Base-by-base conservation (phyloP, 352 stramenopile species). In the Globisporangium mamillatum region DNA sequence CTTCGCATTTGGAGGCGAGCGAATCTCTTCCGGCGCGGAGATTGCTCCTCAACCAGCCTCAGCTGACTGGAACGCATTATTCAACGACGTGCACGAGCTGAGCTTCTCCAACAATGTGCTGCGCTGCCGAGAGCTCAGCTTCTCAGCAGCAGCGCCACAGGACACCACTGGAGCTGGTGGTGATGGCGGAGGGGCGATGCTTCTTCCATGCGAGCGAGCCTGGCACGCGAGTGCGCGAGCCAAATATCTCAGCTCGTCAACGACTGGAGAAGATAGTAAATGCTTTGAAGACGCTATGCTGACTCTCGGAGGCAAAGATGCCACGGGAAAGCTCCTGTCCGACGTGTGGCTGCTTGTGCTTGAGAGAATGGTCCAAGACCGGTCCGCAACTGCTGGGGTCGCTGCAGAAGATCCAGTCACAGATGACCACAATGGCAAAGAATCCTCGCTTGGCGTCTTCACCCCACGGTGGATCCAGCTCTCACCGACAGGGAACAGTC, bases 1-100 rank as follows among this genome's bases (percentile, higher is more conserved):
- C 3, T 82, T 84, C 44, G 68, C 79, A 0, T 94, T 94, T 70
- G 86, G 86, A 18, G 86, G 86, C 4, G 81, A 92, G 29, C 46
- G 46, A 7, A 34, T 84, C 52, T 6, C 55, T 60, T 46, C 20
- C 53, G 56, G 41, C 8, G 56, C 32, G 38, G 67, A 60, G 53
- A 56, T 48, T 52, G 61, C 9, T 24, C 22, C 34, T 7, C 4
- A 16, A 16, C 8, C 16, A 27, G 60, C 16, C 24, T 41, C 57
- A 29, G 41, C 32, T 22, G 29, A 44, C 46, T 59, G 44, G 48
- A 50, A 38, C 56, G 6, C 60, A 9, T 44, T 68, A n/a, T 70
- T 77, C 22, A 75, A 74, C 24, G 81, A 87, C 46, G 66, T 80
- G 36, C 75, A 81, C 56, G 71, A 82, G 60, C 66, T 92, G 34